These are phyloP conservation scores for Yarrowia sp. DNA, from an alignment of 805 yeast species.

Conservation along the genomic window DNA sequence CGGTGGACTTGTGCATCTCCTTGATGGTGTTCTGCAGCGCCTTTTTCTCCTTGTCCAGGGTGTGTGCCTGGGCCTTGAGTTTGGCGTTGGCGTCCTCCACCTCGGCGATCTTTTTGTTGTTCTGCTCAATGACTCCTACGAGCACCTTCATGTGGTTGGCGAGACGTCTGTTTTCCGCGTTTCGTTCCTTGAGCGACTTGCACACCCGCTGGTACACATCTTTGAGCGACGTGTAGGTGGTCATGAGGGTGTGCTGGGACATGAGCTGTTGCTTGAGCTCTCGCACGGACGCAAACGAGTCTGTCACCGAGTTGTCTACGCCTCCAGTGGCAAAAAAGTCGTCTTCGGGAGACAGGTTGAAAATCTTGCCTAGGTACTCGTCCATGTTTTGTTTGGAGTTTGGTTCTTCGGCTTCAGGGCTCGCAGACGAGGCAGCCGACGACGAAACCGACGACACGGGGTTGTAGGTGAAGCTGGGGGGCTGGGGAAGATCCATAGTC, in stretches of 20 bases:
- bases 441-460: background rate
- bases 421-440: background rate
- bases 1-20: conserved; percentile 23
- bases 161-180: conserved; percentile 11
- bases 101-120: conserved; percentile 7
- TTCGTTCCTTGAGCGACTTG: conserved; percentile 24
- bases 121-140: conserved; percentile 17
- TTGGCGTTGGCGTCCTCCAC: background rate
- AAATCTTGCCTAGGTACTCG: conserved; percentile 8
- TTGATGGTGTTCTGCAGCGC: conserved; percentile 19
- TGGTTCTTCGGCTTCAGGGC: background rate
- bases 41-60: conserved; percentile 18
- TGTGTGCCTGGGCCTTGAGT: background rate
- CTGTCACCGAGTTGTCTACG: background rate
- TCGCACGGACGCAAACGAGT: conserved; percentile 17
- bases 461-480: background rate
- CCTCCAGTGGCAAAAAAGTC: background rate
- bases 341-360: conserved; percentile 12
- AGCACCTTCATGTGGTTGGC: conserved; percentile 21
- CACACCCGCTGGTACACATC: conserved; percentile 34
- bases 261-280: conserved; percentile 31
- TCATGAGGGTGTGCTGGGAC: conserved; percentile 32
- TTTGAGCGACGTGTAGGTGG: conserved; percentile 34
- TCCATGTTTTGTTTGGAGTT: conserved; percentile 16
- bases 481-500: background rate